Conservation (phyloP, 2,329 filamentous ascomycete species). For the Metarhizium anisopliae region DNA sequence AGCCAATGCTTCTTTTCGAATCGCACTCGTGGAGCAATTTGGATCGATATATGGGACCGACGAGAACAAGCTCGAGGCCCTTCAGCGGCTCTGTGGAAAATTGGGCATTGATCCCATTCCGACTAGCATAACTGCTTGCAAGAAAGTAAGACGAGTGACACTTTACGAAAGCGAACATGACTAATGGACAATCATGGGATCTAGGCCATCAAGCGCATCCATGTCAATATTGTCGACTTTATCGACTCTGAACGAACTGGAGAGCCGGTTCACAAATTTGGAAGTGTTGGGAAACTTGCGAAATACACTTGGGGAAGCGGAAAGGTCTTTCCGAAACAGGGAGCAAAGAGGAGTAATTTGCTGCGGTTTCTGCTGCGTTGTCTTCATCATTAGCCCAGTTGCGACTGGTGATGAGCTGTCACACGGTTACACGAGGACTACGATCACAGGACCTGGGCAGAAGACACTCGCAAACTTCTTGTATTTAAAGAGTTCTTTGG, state of each 20-base stretch:
- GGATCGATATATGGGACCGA: not conserved
- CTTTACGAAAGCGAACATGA: too few relatives aligned
- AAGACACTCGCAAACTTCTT: too few relatives aligned
- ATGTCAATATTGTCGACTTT: slow-evolving; percentile 6
- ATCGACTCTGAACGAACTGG: slow-evolving; percentile 4
- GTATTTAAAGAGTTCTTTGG: too few relatives aligned
- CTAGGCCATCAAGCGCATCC: not conserved
- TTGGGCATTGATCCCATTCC: not conserved
- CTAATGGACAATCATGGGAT: not conserved
- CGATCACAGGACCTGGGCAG: rapidly evolving
- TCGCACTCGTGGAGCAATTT: not conserved
- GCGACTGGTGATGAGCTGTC: not conserved
- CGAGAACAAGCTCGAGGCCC: not conserved
- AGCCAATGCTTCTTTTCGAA: not conserved
- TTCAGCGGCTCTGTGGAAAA: slow-evolving; percentile 1
- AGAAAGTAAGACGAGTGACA: not conserved
- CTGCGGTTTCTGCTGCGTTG: not conserved
- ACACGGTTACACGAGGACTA: too few relatives aligned
- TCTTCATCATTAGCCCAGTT: not conserved
- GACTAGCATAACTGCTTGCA: not conserved
- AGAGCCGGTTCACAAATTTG: not conserved
- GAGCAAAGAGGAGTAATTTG: not conserved
- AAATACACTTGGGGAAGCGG: not conserved
- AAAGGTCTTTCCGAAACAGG: not conserved
- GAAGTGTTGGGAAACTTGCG: not conserved